Evolutionary conservation across 1,139 yeast species (phyloP), one percentile per base, ranked within the genome.

Genomic region (Meyerozyma guilliermondii): DNA sequence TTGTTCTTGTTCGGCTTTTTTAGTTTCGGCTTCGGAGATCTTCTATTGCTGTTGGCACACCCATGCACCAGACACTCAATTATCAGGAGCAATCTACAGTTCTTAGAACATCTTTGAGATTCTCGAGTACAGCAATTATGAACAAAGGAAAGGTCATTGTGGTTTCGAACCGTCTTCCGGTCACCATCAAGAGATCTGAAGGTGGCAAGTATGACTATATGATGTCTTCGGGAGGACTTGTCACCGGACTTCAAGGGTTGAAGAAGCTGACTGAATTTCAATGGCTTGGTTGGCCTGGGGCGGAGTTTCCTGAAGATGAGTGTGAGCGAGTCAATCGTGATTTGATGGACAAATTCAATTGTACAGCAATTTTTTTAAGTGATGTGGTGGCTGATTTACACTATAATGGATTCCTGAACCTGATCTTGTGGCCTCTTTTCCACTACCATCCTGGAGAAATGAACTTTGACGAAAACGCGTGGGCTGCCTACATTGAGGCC

Each of bases 371-470:
- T 41, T 94, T 84, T 66, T 63, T 94, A 46, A 76, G 81, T 49
- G 98, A 92, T 56, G 87, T 85, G 48, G 74, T 92, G 51, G 98
- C 98, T 1, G 98, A 92, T 55, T 73, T 92, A 53, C 98, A 92
- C 66, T 94, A 94, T 67, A 94, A 94, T 62, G 98, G 98, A 38
- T 94, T 94, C 63, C 81, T 91, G 46, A 94, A 92, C 64, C 74
- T 81, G 28, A 94, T 94, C 49, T 70, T 94, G 50, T 94, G 99
- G 99, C 99, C 99, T 1, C 67, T 94, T 48, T 94, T 94, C 69
- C 99, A 94, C 63, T 94, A 94, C 65, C 98, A 94, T 60, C 98
- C 99, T 0, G 98, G 98, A 48, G 99, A 94, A 65, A 94, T 94
- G 87, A 89, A 87, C 60, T 94, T 94, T 60, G 98, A 94, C 62